These are phyloP conservation scores for Pycnococcus provasolii DNA, from an alignment of 139 green algal genomes.

Conservation along the genomic window DNA sequence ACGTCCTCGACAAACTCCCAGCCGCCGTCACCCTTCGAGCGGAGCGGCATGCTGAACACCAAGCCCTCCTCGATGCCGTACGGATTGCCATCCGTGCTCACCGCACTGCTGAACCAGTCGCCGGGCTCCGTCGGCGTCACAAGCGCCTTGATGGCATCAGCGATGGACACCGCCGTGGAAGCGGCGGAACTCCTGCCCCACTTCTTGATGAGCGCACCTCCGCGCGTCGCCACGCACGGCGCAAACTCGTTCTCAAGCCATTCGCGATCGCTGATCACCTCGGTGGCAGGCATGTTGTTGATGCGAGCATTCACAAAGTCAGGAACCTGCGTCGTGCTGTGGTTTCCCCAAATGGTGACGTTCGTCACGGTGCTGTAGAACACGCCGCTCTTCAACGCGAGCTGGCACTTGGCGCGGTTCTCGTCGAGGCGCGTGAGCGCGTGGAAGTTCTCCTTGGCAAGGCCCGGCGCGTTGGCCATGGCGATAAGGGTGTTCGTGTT, in stretches of 20 bases:
- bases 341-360: constrained; percentile 84
- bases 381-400: constrained; percentile 70
- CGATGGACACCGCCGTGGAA: constrained; percentile 80
- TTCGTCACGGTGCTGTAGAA: constrained; percentile 81
- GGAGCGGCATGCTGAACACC: constrained; percentile 76
- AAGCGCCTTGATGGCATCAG: constrained; percentile 67
- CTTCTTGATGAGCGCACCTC: constrained; percentile 87
- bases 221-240: constrained; percentile 65
- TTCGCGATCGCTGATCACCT: constrained; percentile 55
- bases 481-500: constrained; percentile 85
- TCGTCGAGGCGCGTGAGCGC: constrained; percentile 65
- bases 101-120: constrained; percentile 75
- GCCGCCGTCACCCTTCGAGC: constrained; percentile 65
- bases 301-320: constrained; percentile 90
- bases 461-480: constrained; percentile 67
- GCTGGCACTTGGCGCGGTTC: constrained; percentile 85
- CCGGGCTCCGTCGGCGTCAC: constrained; percentile 61
- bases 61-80: constrained; percentile 77
- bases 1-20: constrained; percentile 68
- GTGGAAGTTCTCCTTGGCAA: constrained; percentile 75
- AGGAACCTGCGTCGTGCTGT: constrained; percentile 82
- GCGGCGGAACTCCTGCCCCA: constrained; percentile 76
- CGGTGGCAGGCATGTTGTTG: constrained; percentile 50
- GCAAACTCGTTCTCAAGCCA: constrained; percentile 80
- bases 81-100: constrained; percentile 75